Base-by-base conservation (phyloP, 306 rosid genomes). In the Sicyos edulis region DNA sequence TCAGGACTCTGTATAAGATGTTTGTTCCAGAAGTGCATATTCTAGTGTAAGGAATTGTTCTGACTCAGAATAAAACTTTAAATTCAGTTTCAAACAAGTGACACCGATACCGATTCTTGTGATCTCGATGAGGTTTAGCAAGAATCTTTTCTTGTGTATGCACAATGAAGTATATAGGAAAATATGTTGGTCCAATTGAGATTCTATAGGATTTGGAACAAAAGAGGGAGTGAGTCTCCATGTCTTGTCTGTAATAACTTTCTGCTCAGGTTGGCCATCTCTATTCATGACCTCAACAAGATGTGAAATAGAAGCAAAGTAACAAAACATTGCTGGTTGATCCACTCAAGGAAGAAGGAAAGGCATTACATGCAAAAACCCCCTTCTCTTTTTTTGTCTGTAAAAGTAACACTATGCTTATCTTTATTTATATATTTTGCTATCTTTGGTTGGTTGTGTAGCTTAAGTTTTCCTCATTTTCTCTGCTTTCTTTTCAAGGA, bases 161-260 rank as follows among this genome's bases (percentile, higher is more conserved):
- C 86, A 76, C 82, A 79, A 74, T 79, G 89, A 82, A 51, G 65
- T 74, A 29, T 47, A 78, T 83, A 69, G 70, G 76, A 37, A 52
- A 37, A 52, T 78, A 81, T 82, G 77, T 74, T 88, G 76, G 80
- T 82, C 82, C 54, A 71, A 57, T 82, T 86, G 78, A 76, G 83
- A 79, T 75, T 85, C 81, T 87, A 89, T 90, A 82, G 82, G 81
- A 77, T 76, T 83, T 86, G 80, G 62, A 54, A 44, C 20, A 70
- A 71, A 60, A 40, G 89, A 47, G 87, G 10, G 74, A 17, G 70
- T 42, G 70, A 17, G 75, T 26, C 29, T 55, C 52, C 82, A 51
- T 86, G 89, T 90, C 87, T 80, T 81, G 86, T 90, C 86, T 81
- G 86, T 90, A 87, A 77, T 83, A 69, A 83, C 77, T 59, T 83